phyloP scores from a whole-genome alignment of 805 yeast genomes.

The Ogataea glucozyma region DNA sequence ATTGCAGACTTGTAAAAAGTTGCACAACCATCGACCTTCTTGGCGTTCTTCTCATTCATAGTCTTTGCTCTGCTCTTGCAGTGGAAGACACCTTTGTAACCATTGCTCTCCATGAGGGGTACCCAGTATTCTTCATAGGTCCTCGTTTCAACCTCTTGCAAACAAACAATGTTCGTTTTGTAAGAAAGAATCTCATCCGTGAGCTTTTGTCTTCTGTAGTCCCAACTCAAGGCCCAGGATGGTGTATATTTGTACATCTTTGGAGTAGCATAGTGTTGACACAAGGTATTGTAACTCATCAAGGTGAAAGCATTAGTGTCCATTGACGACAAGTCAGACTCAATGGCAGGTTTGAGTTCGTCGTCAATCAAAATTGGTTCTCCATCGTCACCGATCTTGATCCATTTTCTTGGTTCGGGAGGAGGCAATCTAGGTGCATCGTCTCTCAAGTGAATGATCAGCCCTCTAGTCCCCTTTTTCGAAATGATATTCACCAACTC shows the following conservation, averaged over 20 bases:
- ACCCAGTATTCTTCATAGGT: constrained; percentile 86
- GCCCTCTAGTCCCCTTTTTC: constrained; percentile 80
- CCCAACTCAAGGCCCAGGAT: constrained; percentile 96
- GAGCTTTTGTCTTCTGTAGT: constrained; percentile 76
- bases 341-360: constrained; percentile 24
- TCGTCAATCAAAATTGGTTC: constrained; percentile 44
- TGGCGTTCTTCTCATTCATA: constrained; percentile 75
- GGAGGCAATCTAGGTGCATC: constrained; percentile 65
- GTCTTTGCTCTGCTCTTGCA: constrained; percentile 92
- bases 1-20: constrained; percentile 73
- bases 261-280: constrained; percentile 94
- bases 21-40: constrained; percentile 98
- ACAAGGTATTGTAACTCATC: constrained; percentile 85
- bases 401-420: constrained; percentile 81
- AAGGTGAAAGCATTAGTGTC: constrained; percentile 61
- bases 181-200: constrained; percentile 67
- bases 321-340: constrained; percentile 30
- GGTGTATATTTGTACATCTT: constrained; percentile 93
- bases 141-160: constrained; percentile 93
- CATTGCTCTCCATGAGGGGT: constrained; percentile 67
- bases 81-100: constrained; percentile 80
- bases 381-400: constrained; percentile 74
- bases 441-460: constrained; percentile 81
- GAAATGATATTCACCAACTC: constrained; percentile 66
- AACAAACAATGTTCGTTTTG: constrained; percentile 77